Conservation (phyloP, 2,329 filamentous ascomycete genomes). For the Cryoendolithus antarcticus region DNA sequence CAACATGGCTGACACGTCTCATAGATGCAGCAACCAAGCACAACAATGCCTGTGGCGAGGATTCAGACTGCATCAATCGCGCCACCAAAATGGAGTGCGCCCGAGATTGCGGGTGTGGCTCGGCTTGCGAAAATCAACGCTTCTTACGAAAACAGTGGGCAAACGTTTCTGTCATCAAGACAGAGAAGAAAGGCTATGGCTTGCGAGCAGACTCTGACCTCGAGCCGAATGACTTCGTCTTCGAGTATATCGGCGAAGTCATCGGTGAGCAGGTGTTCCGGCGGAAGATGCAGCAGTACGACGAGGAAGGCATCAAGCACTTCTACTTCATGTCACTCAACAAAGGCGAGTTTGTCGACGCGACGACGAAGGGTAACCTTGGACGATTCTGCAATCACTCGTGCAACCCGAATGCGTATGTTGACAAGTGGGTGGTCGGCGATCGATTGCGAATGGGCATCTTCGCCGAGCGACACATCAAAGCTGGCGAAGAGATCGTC, state of each 20-base stretch:
- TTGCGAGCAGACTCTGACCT: constrained; percentile 70
- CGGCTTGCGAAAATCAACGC: constrained; percentile 82
- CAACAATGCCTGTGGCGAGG: constrained; percentile 85
- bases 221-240: constrained; percentile 80
- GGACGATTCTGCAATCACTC: constrained; percentile 98
- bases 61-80: constrained; percentile 97
- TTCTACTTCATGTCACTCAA: constrained; percentile 99
- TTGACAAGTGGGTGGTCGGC: constrained; percentile 98
- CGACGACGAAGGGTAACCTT: constrained; percentile 90
- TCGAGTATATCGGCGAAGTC: constrained; percentile 96
- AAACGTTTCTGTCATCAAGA: constrained; percentile 87
- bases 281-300: constrained; percentile 82
- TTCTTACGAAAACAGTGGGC: constrained; percentile 88
- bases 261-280: constrained; percentile 88
- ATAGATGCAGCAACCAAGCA: constrained; percentile 37
- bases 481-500: constrained; percentile 83
- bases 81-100: constrained; percentile 96
- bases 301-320: constrained; percentile 93
- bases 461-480: constrained; percentile 75
- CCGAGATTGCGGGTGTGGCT: constrained; percentile 74
- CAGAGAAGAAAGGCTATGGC: constrained; percentile 93
- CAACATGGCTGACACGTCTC: no score
- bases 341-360: constrained; percentile 93
- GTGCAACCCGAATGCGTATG: constrained; percentile 96
- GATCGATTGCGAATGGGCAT: constrained; percentile 98